Conservation (phyloP, 2,329 filamentous ascomycete genomes). For the Domatiomyces globalis region DNA sequence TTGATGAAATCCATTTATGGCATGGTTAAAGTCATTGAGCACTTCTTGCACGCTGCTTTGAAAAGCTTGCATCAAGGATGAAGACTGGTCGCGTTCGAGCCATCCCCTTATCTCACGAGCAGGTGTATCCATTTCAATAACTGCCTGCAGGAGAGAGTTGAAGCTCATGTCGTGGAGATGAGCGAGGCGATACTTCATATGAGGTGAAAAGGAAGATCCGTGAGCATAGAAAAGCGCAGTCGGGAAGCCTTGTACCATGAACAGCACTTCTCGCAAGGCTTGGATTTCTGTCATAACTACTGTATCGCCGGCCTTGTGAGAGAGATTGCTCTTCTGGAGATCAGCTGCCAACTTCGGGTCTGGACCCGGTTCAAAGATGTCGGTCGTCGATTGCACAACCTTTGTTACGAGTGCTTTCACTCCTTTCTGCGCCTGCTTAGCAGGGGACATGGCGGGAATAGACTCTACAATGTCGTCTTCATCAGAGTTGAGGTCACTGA, state of each 20-base stretch:
- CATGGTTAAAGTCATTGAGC: slow-evolving; percentile 3
- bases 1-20: slow-evolving; percentile 5
- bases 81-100: slow-evolving; percentile 4
- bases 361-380: neutral
- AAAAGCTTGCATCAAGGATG: slow-evolving; percentile 9
- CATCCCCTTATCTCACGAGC: slow-evolving; percentile 6
- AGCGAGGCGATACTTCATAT: slow-evolving; percentile 7
- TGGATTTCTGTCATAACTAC: slow-evolving; percentile 52
- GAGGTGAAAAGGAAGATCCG: slow-evolving; percentile 1
- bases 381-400: neutral
- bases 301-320: neutral
- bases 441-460: slow-evolving; percentile 4
- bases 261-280: slow-evolving; percentile 60
- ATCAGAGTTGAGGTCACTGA: slow-evolving; percentile 44
- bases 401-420: neutral
- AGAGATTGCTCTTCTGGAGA: neutral
- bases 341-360: neutral
- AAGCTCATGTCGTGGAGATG: slow-evolving; percentile 7
- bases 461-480: slow-evolving; percentile 16
- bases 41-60: slow-evolving; percentile 4
- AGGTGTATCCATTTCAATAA: slow-evolving; percentile 3
- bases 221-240: slow-evolving; percentile 52
- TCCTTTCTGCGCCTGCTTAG: slow-evolving; percentile 1
- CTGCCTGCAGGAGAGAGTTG: slow-evolving; percentile 10
- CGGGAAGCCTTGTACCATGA: slow-evolving; percentile 68